Evolutionary conservation across 352 stramenopile species (phyloP).

Genomic region (Phytophthora citricola): DNA sequence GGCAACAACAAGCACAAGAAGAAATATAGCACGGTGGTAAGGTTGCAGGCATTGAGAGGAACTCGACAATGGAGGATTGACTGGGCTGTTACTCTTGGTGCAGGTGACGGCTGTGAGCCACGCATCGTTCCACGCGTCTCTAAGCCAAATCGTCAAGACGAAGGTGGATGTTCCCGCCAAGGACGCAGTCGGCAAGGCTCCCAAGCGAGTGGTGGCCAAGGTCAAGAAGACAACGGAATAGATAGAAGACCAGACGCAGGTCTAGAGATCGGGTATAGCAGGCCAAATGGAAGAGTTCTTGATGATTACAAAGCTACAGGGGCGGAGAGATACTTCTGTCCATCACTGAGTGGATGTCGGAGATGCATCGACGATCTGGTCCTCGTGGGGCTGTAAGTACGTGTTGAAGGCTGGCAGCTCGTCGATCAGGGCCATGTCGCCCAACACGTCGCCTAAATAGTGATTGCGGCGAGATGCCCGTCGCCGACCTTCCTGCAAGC

Average conservation of each 20-base stretch:
- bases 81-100: constrained; percentile 3
- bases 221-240: constrained; percentile 78
- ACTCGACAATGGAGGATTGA: constrained; percentile 2
- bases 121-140: constrained; percentile 68
- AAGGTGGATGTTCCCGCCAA: constrained; percentile 51
- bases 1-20: constrained; percentile 91
- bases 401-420: constrained; percentile 58
- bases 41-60: constrained; percentile 1
- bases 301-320: constrained; percentile 41
- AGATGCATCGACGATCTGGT: constrained; percentile 66
- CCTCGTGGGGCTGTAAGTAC: constrained; percentile 42
- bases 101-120: constrained; percentile 70
- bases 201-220: constrained; percentile 52
- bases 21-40: constrained; percentile 82
- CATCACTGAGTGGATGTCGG: constrained; percentile 39
- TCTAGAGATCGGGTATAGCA: constrained; percentile 30
- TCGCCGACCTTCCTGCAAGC: constrained; percentile 63
- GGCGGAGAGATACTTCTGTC: constrained; percentile 12
- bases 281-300: constrained; percentile 35
- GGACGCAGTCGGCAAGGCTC: constrained; percentile 32
- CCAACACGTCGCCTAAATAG: constrained; percentile 78
- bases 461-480: constrained; percentile 74
- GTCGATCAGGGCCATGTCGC: constrained; percentile 73
- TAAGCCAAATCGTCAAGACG: constrained; percentile 78
- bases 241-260: constrained; percentile 31